Evolutionary conservation across 805 yeast species (phyloP).

Genomic region (Barnettozyma sp.): DNA sequence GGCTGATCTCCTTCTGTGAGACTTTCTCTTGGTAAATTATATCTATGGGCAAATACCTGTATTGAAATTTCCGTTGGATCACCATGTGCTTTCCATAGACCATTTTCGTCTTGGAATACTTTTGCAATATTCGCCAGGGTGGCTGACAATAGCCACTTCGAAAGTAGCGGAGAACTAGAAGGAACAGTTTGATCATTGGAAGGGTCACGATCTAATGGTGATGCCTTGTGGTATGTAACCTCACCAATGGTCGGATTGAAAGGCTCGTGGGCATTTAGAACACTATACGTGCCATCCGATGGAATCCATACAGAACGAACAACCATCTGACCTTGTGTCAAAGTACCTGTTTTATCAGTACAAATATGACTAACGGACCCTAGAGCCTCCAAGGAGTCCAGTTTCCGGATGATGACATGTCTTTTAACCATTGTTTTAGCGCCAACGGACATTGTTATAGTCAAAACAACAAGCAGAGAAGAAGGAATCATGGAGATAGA

Average conservation of each 20-base stretch:
- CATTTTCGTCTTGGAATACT: conserved; percentile 42
- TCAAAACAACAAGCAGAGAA: conserved; percentile 68
- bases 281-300: conserved; percentile 47
- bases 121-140: conserved; percentile 76
- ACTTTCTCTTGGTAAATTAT: conserved; percentile 41
- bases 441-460: conserved; percentile 81
- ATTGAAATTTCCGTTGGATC: conserved; percentile 89
- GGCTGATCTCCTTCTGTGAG: conserved; percentile 33
- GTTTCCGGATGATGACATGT: conserved; percentile 66
- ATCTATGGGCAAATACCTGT: conserved; percentile 64
- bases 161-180: conserved; percentile 9
- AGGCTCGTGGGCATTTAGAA: conserved; percentile 50
- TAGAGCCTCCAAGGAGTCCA: conserved; percentile 71
- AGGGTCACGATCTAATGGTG: conserved; percentile 17
- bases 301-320: conserved; percentile 68
- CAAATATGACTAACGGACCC: conserved; percentile 77
- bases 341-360: conserved; percentile 78
- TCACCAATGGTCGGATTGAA: conserved; percentile 57
- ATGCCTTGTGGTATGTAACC: conserved; percentile 16
- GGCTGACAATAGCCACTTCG: conserved; percentile 55
- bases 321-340: conserved; percentile 76
- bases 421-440: conserved; percentile 60
- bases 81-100: conserved; percentile 71
- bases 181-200: conserved; percentile 7
- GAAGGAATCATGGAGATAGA: conserved; percentile 76